Evolutionary conservation across 768 basidiomycete genomes (phyloP).

Genomic region (Epithele typhae): DNA sequence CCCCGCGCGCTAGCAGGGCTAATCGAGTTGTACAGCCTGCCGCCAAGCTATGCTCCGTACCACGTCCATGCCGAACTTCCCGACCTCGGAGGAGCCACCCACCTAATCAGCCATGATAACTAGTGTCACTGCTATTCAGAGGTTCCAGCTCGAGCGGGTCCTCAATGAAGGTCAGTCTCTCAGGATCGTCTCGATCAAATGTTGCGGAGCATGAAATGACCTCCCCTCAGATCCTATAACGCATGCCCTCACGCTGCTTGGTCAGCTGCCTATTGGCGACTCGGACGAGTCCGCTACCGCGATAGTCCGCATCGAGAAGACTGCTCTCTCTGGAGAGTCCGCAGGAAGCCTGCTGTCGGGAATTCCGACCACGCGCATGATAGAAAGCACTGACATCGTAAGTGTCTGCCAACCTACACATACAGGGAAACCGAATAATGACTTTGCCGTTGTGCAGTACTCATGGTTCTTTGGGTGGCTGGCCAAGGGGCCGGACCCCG

Average conservation of each 20-base stretch:
- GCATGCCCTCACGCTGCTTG: constrained; percentile 63
- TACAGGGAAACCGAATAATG: too few relatives aligned
- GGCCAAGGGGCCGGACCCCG: constrained; percentile 39
- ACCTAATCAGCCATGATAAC: too few relatives aligned
- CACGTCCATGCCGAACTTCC: too few relatives aligned
- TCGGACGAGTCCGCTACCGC: constrained; percentile 30
- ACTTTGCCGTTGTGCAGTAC: too few relatives aligned
- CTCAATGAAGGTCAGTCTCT: constrained; percentile 46
- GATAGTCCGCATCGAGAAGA: constrained; percentile 77
- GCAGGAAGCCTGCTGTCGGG: constrained; percentile 35
- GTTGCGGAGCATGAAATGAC: too few relatives aligned
- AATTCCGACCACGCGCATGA: constrained; percentile 40
- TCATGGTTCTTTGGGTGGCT: constrained; percentile 78
- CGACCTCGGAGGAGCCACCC: too few relatives aligned
- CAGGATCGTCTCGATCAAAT: background rate
- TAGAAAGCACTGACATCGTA: constrained; percentile 68
- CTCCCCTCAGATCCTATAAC: constrained; percentile 47
- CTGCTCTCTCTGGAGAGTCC: constrained; percentile 49
- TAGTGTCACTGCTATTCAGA: too few relatives aligned
- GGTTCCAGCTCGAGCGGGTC: constrained; percentile 51
- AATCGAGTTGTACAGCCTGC: too few relatives aligned
- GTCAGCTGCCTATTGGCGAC: constrained; percentile 42
- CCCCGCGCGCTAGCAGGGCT: too few relatives aligned
- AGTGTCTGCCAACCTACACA: too few relatives aligned
- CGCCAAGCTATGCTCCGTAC: too few relatives aligned